Percentiles rank a stretch among this genome's conserved stretches.
Conservation (phyloP, 177 flowering plant species). For the Telopea speciosissima region DNA sequence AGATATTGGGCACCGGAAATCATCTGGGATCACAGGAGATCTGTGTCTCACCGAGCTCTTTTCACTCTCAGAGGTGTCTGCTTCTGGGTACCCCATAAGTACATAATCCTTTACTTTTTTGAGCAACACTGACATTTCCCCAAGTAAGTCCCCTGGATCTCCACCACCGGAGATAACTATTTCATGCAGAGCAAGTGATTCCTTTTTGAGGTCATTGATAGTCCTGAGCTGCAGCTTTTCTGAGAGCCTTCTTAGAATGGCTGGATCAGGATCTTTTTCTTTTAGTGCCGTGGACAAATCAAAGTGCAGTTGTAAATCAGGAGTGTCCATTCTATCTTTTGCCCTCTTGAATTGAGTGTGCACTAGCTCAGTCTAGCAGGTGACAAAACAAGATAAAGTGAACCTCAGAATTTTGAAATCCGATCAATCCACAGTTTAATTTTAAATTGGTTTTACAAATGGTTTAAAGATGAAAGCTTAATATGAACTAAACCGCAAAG, state of each 20-base stretch:
- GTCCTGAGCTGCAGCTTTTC: slow-evolving; percentile 65
- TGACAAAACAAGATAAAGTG: background rate
- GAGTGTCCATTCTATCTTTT: slow-evolving; percentile 43
- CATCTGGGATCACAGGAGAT: slow-evolving; percentile 92
- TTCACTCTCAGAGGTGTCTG: slow-evolving; percentile 39
- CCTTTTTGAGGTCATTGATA: slow-evolving; percentile 62
- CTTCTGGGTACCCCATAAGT: slow-evolving; percentile 37
- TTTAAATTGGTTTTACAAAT: background rate
- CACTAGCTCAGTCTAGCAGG: slow-evolving; percentile 65
- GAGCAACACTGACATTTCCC: slow-evolving; percentile 55
- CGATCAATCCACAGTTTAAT: background rate
- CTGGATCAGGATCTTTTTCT: slow-evolving; percentile 49
- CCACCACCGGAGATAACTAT: slow-evolving; percentile 48
- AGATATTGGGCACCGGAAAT: slow-evolving; percentile 91
- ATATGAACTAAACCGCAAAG: background rate
- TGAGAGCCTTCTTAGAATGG: slow-evolving; percentile 50
- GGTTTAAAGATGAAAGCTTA: background rate
- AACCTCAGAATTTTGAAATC: slow-evolving; percentile 1
- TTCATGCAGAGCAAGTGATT: slow-evolving; percentile 64
- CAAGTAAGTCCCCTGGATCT: slow-evolving; percentile 46
- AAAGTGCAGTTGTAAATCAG: slow-evolving; percentile 46
- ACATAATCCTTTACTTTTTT: slow-evolving; percentile 60
- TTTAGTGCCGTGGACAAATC: slow-evolving; percentile 50
- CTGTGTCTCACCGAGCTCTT: slow-evolving; percentile 52
- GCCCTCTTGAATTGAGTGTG: slow-evolving; percentile 81